These are phyloP conservation scores for Umbellularia californica DNA, from an alignment of 164 flowering plant species.

Conservation along the genomic window DNA sequence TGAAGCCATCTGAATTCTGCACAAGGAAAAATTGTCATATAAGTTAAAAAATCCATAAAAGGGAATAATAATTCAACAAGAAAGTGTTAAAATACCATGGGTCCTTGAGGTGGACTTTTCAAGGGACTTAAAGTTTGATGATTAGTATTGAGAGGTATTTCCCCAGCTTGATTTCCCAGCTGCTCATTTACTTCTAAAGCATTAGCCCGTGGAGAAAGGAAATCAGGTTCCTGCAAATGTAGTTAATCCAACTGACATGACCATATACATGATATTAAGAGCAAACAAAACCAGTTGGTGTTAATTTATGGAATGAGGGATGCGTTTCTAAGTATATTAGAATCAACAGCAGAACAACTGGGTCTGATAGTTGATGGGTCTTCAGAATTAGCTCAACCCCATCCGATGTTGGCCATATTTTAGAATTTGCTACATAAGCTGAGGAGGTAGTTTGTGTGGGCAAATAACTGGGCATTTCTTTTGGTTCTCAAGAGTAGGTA, in stretches of 20 bases:
- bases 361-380: neutral
- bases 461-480: no score
- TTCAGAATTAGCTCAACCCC: no score
- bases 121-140: constrained; percentile 14
- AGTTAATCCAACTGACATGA: neutral
- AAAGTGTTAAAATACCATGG: constrained; percentile 30
- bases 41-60: neutral
- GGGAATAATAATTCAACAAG: neutral
- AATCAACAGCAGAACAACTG: neutral
- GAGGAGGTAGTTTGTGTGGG: no score
- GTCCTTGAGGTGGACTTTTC: constrained; percentile 27
- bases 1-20: constrained; percentile 36
- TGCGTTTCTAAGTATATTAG: neutral
- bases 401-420: no score
- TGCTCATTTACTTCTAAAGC: constrained; percentile 29
- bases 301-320: neutral
- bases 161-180: constrained; percentile 23
- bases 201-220: constrained; percentile 45
- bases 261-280: neutral
- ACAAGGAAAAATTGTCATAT: constrained; percentile 5
- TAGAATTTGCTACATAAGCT: no score
- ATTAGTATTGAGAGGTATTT: constrained; percentile 23
- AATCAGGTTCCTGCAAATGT: constrained; percentile 2
- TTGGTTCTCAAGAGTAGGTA: no score
- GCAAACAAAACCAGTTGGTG: neutral